A percentile compares a stretch with the other conserved stretches of the same genome.
These are phyloP conservation scores for Stylosanthes scabra DNA, from an alignment of 331 rosid genomes.

Conservation along the genomic window DNA sequence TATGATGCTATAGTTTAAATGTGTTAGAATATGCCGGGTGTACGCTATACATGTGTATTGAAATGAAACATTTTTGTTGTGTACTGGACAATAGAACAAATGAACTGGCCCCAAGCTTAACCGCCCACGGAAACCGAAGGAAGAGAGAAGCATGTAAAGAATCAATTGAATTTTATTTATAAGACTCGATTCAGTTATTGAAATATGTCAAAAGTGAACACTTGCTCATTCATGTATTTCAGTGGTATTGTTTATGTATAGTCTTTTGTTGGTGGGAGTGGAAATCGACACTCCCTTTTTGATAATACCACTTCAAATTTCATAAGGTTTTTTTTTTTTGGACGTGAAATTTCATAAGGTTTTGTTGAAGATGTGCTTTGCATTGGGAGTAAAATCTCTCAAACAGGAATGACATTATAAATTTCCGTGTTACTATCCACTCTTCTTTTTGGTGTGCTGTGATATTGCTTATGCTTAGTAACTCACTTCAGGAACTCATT, in stretches of 20 bases:
- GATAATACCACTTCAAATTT: too few species aligned
- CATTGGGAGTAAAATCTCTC: too few species aligned
- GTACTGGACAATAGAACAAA: background rate
- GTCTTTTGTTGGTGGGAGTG: too few species aligned
- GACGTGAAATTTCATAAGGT: too few species aligned
- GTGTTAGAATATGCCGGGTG: conserved; percentile 13
- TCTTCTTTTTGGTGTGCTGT: background rate
- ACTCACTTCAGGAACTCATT: too few species aligned
- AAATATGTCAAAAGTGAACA: background rate
- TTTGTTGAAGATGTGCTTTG: too few species aligned
- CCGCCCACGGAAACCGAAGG: background rate
- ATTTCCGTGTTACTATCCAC: too few species aligned
- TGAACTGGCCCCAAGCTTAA: background rate
- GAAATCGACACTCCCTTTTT: too few species aligned
- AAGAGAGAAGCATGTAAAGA: conserved; percentile 7
- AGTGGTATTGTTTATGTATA: conserved; percentile 1
- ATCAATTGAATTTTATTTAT: conserved; percentile 6
- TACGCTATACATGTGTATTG: background rate
- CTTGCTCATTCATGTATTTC: conserved; percentile 1
- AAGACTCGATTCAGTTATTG: background rate
- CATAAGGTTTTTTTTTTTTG: too few species aligned
- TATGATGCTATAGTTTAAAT: background rate
- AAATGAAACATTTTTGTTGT: conserved; percentile 4
- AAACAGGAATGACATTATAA: too few species aligned
- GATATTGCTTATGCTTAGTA: background rate